Conservation (phyloP, 176 grass and related monocot species). For the Elymus sibiricus region DNA sequence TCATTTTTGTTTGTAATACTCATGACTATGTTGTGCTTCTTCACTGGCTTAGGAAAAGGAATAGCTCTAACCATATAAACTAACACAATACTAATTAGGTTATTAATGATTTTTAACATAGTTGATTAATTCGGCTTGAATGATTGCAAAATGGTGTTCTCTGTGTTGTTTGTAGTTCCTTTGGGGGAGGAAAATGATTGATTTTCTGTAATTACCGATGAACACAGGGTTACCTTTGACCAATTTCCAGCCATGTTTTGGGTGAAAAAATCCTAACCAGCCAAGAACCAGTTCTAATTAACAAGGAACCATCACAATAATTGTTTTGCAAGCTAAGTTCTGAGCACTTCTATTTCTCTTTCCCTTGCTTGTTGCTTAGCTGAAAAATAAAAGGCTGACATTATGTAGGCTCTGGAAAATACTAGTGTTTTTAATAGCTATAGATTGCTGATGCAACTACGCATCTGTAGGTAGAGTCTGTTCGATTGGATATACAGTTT, state of each 20-base stretch:
- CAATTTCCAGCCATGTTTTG: not conserved
- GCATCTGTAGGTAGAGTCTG: not conserved
- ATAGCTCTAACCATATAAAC: not conserved
- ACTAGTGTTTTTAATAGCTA: not conserved
- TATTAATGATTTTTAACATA: not conserved
- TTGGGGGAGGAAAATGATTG: not conserved
- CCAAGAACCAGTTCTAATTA: not conserved
- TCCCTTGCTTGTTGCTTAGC: conserved; percentile 1
- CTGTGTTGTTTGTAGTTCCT: not conserved
- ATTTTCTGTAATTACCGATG: conserved; percentile 2
- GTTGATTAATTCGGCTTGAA: not conserved
- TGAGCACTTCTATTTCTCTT: conserved; percentile 2
- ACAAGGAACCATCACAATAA: conserved; percentile 1
- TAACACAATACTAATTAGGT: not conserved
- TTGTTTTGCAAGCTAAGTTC: not conserved
- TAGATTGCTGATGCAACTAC: not conserved
- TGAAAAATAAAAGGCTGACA: conserved; percentile 2
- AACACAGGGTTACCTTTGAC: not conserved
- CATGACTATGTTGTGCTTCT: not conserved
- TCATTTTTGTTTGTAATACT: not conserved
- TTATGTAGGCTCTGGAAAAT: conserved; percentile 3
- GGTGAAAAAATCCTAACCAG: not conserved
- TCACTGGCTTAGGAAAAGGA: not conserved
- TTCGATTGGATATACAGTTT: not conserved
- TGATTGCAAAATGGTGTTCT: not conserved